Evolutionary conservation across 805 yeast genomes (phyloP).

Genomic region (Metschnikowia santaceciliae): DNA sequence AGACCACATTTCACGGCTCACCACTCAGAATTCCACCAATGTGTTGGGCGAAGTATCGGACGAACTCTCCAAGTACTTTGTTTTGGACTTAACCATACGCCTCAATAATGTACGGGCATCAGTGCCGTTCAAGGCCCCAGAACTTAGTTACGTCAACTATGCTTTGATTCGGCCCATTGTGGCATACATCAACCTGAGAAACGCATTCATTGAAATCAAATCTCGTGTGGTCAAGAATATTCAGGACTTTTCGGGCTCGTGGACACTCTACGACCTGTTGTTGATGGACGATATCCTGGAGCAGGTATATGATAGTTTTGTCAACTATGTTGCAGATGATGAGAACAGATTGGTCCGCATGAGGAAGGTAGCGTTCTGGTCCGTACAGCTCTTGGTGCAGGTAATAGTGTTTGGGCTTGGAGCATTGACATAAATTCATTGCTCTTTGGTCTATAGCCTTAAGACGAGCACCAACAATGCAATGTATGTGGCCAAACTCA

Average conservation of each 20-base stretch:
- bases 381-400: conserved; percentile 79
- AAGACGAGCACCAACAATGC: conserved; percentile 49
- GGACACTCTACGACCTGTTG: conserved; percentile 91
- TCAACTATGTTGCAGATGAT: conserved; percentile 83
- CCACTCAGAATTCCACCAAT: conserved; percentile 5
- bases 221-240: conserved; percentile 77
- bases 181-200: conserved; percentile 86
- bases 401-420: conserved; percentile 79
- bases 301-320: conserved; percentile 89
- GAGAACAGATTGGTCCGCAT: conserved; percentile 67
- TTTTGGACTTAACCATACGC: conserved; percentile 74
- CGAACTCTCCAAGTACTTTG: conserved; percentile 53
- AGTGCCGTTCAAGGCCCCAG: conserved; percentile 84
- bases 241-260: conserved; percentile 87
- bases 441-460: conserved; percentile 29
- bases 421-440: conserved; percentile 30
- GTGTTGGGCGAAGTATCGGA: conserved; percentile 7
- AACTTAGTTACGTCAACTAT: conserved; percentile 84
- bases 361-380: conserved; percentile 89
- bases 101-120: conserved; percentile 84
- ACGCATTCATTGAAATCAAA: conserved; percentile 82
- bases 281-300: conserved; percentile 88
- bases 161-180: conserved; percentile 93
- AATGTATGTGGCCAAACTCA: conserved; percentile 50
- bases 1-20: conserved; percentile 28